Base-by-base conservation (phyloP, 306 rosid species). In the Corylus americana region DNA sequence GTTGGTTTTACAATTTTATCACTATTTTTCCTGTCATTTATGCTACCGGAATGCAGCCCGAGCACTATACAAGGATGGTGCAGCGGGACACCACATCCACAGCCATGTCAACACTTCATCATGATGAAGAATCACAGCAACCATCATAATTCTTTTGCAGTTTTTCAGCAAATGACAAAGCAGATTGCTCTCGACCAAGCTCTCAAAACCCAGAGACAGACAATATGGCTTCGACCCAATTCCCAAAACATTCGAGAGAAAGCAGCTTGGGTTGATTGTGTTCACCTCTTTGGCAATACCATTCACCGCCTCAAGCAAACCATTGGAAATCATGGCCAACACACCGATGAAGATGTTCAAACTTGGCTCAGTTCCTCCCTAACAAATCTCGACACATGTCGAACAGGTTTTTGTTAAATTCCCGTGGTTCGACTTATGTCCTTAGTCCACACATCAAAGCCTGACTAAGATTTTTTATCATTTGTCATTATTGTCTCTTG, bases 381-480 rank as follows among this genome's bases (percentile, higher is more conserved):
- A 8, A 75, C 79, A 0, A 62, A 75, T 27, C 50, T 75, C 16
- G 70, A 75, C 4, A 75, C 70, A 8, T 75, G 79, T 25, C 71
- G 47, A 17, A 35, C 59, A 4, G 71, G 79, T 3, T 75, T 22
- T 22, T 22, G 25, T 22, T 22, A 22, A 22, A 22, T 22, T 0
- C 25, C 25, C 25, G 25, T 3, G 25, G 25, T 22, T 22, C 25
- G 25, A 22, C 25, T 22, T 22, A 22, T 22, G 25, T 0, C 25
- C 0, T 22, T 0, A 22, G 25, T 22, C 25, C 25, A 22, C 25
- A 22, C 25, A 22, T 22, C 25, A 22, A 22, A 22, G 25, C 25
- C 25, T 22, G 0, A 22, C 25, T 22, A 22, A 22, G 25, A 22
- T 22, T 22, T 22, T 22, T 22, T 22, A 22, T 22, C 25, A 22